Conservation (phyloP, 2,329 filamentous ascomycete genomes). For the Fusarium citri region DNA sequence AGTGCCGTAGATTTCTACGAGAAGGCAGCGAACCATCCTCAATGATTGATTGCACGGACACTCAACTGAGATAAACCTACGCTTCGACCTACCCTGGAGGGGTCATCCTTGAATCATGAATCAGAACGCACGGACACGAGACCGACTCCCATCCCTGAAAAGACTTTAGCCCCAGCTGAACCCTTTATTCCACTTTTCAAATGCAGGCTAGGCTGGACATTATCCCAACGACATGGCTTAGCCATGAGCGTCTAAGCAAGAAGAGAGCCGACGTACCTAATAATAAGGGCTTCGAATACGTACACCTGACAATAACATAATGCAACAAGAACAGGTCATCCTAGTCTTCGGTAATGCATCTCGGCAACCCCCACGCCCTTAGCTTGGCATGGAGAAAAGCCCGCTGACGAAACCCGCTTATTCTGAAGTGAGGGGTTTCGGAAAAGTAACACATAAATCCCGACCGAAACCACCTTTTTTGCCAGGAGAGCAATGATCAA, state of each 20-base stretch:
- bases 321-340: not conserved
- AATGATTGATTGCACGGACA: too few relatives aligned
- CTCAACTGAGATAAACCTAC: too few relatives aligned
- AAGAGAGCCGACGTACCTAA: too few relatives aligned
- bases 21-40: too few relatives aligned
- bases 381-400: not conserved
- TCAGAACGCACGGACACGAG: too few relatives aligned
- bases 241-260: too few relatives aligned
- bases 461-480: not conserved
- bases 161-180: not conserved
- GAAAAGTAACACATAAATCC: not conserved
- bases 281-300: too few relatives aligned
- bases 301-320: not conserved
- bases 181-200: not conserved
- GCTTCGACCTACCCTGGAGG: too few relatives aligned
- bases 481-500: slow-evolving; percentile 39
- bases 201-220: not conserved
- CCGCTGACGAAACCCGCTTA: not conserved
- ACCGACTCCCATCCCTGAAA: too few relatives aligned
- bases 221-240: not conserved
- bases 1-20: too few relatives aligned
- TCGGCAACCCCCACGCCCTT: slow-evolving; percentile 2
- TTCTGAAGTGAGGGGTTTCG: slow-evolving; percentile 5
- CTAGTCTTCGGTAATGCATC: not conserved
- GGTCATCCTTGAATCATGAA: too few relatives aligned